Evolutionary conservation across 768 basidiomycete species (phyloP).

Genomic region (Punctularia strigosozonata): DNA sequence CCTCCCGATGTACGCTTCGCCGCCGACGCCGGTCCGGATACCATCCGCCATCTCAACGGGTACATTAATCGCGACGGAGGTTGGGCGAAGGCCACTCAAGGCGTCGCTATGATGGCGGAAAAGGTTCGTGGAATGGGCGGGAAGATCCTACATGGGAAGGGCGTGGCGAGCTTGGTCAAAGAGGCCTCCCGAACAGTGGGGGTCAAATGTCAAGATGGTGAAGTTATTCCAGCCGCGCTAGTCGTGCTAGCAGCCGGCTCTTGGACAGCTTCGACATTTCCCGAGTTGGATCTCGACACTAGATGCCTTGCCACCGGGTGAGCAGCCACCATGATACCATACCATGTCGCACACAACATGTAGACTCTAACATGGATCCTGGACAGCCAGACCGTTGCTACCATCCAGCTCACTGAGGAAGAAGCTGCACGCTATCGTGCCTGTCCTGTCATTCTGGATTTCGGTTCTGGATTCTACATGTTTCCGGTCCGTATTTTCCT

Average conservation of each 20-base stretch:
- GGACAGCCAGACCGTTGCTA: constrained; percentile 66
- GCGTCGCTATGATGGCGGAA: constrained; percentile 39
- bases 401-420: constrained; percentile 58
- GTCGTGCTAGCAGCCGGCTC: constrained; percentile 68
- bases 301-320: constrained; percentile 76
- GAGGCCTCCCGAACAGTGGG: constrained; percentile 35
- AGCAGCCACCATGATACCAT: constrained; percentile 9
- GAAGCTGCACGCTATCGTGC: constrained; percentile 52
- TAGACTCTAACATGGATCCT: not conserved
- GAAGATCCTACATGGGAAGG: constrained; percentile 42
- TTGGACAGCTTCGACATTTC: constrained; percentile 80
- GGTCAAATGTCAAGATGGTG: constrained; percentile 51
- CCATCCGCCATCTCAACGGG: constrained; percentile 31
- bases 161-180: constrained; percentile 38
- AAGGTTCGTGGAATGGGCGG: constrained; percentile 52
- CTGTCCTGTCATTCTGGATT: constrained; percentile 65
- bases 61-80: constrained; percentile 73
- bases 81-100: constrained; percentile 74
- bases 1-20: constrained; percentile 29
- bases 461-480: constrained; percentile 63
- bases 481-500: constrained; percentile 53
- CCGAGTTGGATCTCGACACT: constrained; percentile 36
- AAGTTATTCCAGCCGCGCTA: constrained; percentile 38
- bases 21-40: no score
- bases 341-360: not conserved